A percentile compares a stretch with the other conserved stretches of the same genome.
Conservation (phyloP, 768 basidiomycete species). For the Boletus huronensis region DNA sequence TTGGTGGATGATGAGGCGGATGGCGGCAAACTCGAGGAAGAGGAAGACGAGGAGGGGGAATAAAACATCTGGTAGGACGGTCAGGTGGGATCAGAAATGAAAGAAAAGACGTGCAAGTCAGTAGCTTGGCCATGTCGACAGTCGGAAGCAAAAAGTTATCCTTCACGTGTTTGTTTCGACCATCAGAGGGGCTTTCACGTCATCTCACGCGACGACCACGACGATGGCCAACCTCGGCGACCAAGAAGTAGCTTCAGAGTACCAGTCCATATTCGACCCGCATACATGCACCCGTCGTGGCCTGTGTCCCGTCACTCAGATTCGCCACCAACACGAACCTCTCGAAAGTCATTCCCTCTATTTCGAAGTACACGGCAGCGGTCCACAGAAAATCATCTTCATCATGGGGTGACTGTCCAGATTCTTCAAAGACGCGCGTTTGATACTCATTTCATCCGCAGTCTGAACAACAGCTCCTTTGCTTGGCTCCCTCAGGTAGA, state of each 20-base stretch:
- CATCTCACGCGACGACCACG: neutral
- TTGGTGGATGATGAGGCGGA: conserved; percentile 11
- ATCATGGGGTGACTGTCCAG: conserved; percentile 60
- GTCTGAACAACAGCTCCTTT: conserved; percentile 61
- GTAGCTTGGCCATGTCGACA: neutral
- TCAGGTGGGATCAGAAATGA: neutral
- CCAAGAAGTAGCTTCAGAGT: conserved; percentile 17
- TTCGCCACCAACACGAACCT: conserved; percentile 44
- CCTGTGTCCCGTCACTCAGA: conserved; percentile 66
- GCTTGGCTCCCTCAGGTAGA: conserved; percentile 63
- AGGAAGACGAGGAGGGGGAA: conserved; percentile 21
- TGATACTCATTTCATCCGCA: conserved; percentile 22
- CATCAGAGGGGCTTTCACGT: too few species aligned
- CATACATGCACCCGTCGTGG: conserved; percentile 64
- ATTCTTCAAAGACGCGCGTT: neutral
- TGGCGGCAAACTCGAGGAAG: conserved; percentile 9
- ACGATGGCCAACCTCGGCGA: conserved; percentile 7
- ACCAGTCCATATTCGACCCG: conserved; percentile 53
- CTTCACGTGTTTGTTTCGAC: too few species aligned
- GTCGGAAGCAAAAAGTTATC: too few species aligned
- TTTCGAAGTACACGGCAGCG: conserved; percentile 72
- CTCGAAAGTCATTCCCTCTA: conserved; percentile 73
- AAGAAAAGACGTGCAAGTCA: neutral
- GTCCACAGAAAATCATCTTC: conserved; percentile 62
- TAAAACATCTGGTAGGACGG: conserved; percentile 6